phyloP scores from a whole-genome alignment of 768 basidiomycete species.

The Royoungia palumana region DNA sequence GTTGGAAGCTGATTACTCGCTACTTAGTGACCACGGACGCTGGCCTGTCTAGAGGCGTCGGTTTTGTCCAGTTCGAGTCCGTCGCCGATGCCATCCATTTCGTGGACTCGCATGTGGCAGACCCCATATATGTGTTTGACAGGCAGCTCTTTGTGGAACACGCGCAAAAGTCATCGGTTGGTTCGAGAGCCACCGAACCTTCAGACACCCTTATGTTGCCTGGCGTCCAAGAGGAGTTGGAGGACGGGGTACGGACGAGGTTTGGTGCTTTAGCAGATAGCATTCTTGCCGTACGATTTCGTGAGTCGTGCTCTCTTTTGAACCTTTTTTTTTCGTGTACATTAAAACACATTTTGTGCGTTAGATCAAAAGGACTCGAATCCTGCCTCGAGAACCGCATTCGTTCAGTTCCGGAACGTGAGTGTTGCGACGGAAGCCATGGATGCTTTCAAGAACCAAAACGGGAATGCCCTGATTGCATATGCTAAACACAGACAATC shows the following conservation, averaged over 20 bases:
- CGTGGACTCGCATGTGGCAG: slow-evolving; percentile 34
- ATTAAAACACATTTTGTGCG: slow-evolving; percentile 15
- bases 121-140: slow-evolving; percentile 48
- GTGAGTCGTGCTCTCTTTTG: slow-evolving; percentile 12
- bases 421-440: slow-evolving; percentile 50
- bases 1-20: not conserved
- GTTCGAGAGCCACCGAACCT: slow-evolving; percentile 15
- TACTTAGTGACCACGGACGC: slow-evolving; percentile 22
- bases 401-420: slow-evolving; percentile 49
- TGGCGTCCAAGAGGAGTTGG: slow-evolving; percentile 24
- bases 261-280: slow-evolving; percentile 20
- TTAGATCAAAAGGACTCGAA: slow-evolving; percentile 33
- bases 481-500: slow-evolving; percentile 21
- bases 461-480: not conserved
- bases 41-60: slow-evolving; percentile 43
- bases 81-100: slow-evolving; percentile 38
- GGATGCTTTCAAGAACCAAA: slow-evolving; percentile 32
- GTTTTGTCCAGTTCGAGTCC: slow-evolving; percentile 42
- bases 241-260: slow-evolving; percentile 22
- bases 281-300: slow-evolving; percentile 30
- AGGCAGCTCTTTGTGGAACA: slow-evolving; percentile 44
- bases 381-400: slow-evolving; percentile 37
- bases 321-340: not conserved
- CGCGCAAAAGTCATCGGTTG: slow-evolving; percentile 18
- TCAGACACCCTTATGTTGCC: slow-evolving; percentile 31